A percentile compares a stretch with the other conserved stretches of the same genome.
phyloP scores from a whole-genome alignment of 371 early-diverging fungal species.

The Mucor irregularis region DNA sequence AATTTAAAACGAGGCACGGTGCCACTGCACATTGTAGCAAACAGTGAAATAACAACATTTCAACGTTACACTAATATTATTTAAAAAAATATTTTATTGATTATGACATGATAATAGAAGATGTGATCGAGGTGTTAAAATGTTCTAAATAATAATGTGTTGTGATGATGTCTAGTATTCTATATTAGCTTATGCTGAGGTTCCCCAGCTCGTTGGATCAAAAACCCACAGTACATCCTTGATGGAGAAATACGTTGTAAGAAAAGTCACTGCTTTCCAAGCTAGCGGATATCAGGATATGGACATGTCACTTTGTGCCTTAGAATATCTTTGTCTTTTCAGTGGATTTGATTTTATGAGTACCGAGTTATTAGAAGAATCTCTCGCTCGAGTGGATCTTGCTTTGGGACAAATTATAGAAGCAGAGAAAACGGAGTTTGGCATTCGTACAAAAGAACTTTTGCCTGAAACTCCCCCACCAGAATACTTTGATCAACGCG shows the following conservation, averaged over 20 bases:
- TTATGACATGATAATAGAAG: no score
- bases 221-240: slow-evolving; percentile 49
- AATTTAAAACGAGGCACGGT: no score
- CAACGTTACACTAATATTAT: no score
- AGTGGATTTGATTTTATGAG: slow-evolving; percentile 64
- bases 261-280: slow-evolving; percentile 57
- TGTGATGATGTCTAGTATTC: no score
- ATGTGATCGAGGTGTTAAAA: no score
- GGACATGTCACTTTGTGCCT: slow-evolving; percentile 53
- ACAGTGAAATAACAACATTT: no score
- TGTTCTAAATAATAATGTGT: no score
- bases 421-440: slow-evolving; percentile 47
- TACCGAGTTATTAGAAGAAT: slow-evolving; percentile 33
- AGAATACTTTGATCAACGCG: slow-evolving; percentile 48
- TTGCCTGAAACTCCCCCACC: slow-evolving; percentile 48
- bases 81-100: no score
- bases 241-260: slow-evolving; percentile 57
- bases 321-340: slow-evolving; percentile 61
- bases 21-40: no score
- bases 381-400: slow-evolving; percentile 36
- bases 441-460: slow-evolving; percentile 43
- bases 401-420: slow-evolving; percentile 42
- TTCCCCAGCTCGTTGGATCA: slow-evolving; percentile 35
- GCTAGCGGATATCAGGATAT: slow-evolving; percentile 55
- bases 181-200: slow-evolving; percentile 47